Conservation (phyloP, 352 stramenopile species). For the Phytophthora citrophthora region DNA sequence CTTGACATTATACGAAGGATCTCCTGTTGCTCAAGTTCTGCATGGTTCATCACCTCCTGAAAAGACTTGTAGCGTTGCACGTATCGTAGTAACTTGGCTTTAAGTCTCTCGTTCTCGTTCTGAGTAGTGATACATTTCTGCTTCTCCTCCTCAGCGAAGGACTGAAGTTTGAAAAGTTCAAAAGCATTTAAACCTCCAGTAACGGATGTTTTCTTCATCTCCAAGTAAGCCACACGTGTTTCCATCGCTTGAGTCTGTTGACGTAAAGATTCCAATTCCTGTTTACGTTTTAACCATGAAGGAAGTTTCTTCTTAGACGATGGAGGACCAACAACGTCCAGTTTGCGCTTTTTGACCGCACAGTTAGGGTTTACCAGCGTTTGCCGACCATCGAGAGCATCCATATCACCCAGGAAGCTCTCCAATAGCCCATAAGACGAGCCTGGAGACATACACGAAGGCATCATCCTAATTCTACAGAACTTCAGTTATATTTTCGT, state of each 20-base stretch:
- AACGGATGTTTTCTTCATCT: not conserved
- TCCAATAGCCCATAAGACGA: conserved; percentile 9
- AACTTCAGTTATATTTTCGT: too few species aligned
- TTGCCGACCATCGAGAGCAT: conserved; percentile 11
- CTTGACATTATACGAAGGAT: not conserved
- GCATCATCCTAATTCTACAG: too few species aligned
- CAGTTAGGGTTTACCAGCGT: too few species aligned
- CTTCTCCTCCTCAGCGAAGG: not conserved
- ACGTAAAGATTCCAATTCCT: conserved; percentile 7
- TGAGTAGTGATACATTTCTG: not conserved
- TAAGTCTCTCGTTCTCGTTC: conserved; percentile 10
- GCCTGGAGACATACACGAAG: not conserved
- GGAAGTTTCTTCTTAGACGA: conserved; percentile 5
- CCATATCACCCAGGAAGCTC: conserved; percentile 29
- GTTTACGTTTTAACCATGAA: conserved; percentile 14
- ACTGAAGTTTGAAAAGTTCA: not conserved
- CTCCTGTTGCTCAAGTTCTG: not conserved
- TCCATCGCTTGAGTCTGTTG: conserved; percentile 3
- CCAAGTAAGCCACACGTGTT: not conserved
- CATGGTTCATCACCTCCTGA: not conserved
- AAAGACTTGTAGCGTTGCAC: not conserved
- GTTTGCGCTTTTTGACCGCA: not conserved
- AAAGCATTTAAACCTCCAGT: not conserved
- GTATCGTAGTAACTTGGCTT: not conserved
- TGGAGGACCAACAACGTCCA: not conserved